phyloP scores from a whole-genome alignment of 1,284 basidiomycete species.

The Ustilago xerochloae region DNA sequence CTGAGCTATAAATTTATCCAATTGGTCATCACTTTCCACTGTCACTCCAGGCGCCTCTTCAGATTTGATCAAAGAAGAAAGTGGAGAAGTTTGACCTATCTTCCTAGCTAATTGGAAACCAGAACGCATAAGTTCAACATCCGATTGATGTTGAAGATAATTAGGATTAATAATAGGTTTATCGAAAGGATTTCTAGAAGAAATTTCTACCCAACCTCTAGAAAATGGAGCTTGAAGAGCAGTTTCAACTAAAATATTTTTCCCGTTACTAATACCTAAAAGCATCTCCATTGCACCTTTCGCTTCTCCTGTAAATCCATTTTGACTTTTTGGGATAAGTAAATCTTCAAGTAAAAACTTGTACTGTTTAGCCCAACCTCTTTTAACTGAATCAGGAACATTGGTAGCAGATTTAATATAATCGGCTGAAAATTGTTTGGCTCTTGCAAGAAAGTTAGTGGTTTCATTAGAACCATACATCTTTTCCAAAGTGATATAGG shows the following conservation, averaged over 20 bases:
- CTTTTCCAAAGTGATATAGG: slow-evolving; percentile 54
- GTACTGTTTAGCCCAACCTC: slow-evolving; percentile 52
- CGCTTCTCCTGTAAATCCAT: slow-evolving; percentile 34
- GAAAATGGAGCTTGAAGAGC: slow-evolving; percentile 63
- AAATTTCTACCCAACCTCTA: slow-evolving; percentile 58
- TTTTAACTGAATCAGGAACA: slow-evolving; percentile 32
- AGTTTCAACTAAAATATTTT: slow-evolving; percentile 42
- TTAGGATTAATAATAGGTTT: slow-evolving; percentile 57
- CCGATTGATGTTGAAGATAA: slow-evolving; percentile 52
- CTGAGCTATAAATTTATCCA: slow-evolving; percentile 50
- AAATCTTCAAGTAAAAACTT: slow-evolving; percentile 40
- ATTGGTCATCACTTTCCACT: slow-evolving; percentile 37
- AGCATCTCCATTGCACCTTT: slow-evolving; percentile 59
- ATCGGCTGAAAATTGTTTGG: slow-evolving; percentile 25
- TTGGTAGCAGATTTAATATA: slow-evolving; percentile 48
- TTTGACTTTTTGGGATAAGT: slow-evolving; percentile 19
- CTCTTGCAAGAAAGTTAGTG: slow-evolving; percentile 30
- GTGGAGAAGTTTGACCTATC: slow-evolving; percentile 40
- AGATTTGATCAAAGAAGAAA: slow-evolving; percentile 20
- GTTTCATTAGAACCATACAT: slow-evolving; percentile 49
- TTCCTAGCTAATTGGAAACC: slow-evolving; percentile 56
- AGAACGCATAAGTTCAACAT: slow-evolving; percentile 52
- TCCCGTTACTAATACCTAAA: slow-evolving; percentile 49
- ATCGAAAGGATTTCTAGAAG: slow-evolving; percentile 45
- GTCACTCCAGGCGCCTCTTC: slow-evolving; percentile 40